Base-by-base conservation (phyloP, 73 alveolate species). In the Effrenium voratum region DNA sequence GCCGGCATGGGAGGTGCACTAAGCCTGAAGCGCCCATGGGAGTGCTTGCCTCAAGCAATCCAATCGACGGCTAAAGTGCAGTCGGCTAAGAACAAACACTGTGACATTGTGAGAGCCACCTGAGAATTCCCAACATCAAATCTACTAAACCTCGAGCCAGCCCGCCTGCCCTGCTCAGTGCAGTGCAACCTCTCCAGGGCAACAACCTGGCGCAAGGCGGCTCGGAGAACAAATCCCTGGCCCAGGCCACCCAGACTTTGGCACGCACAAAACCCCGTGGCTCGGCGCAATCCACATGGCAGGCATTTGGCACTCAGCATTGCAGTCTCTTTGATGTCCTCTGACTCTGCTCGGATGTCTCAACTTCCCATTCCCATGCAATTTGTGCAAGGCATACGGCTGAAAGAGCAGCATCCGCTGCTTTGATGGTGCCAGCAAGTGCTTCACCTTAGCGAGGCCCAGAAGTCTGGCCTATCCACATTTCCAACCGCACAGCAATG, bases 171-270 rank as follows among this genome's bases (percentile, higher is more conserved):
- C n/a, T 5, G 34, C 49, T 85, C 94, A 26, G 94, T 32, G n/a
- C 81, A 80, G 19, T 59, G 94, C n/a, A 72, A 50, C 36, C 95
- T 44, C 68, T 87, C 95, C 95, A 87, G 34, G n/a, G 95, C 95
- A 41, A 85, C 95, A 45, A 87, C 95, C 95, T 87, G 95, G 50
- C 95, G 38, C 40, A 8, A 16, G 38, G 3, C 28, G 75, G 34
- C 75, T 12, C 63, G 19, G 19, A 52, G 63, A 52, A 52, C 26
- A 19, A 12, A 52, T 52, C 8, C 19, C 26, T 8, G 19, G 63
- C 8, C 26, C 63, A 52, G 19, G 8, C 63, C 8, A 12, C 19
- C 19, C 19, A 12, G 8, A 5, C n/a, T 8, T 36, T 19, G 1
- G 50, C 26, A n/a, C 28, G 68, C 8, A 80, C 26, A 43, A 47